A percentile compares a stretch with the other conserved stretches of the same genome.
Conservation (phyloP, 2,329 filamentous ascomycete species). For the Penicillium sp. region DNA sequence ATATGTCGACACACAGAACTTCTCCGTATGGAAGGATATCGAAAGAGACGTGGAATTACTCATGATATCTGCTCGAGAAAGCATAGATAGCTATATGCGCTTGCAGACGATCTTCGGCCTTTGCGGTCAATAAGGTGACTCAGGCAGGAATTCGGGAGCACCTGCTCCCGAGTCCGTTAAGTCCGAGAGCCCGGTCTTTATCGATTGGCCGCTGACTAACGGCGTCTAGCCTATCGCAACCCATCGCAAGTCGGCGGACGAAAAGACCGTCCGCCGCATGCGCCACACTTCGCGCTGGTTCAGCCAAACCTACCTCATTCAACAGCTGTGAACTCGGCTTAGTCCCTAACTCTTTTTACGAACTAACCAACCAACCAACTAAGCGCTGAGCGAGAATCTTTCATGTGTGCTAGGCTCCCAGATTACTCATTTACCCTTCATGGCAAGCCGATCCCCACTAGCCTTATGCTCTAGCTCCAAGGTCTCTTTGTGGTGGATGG, state of each 20-base stretch:
- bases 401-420: slow-evolving; percentile 1
- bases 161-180: neutral
- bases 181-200: too few relatives aligned
- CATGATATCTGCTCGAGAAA: too few relatives aligned
- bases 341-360: too few relatives aligned
- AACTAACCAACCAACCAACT: too few relatives aligned
- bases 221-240: neutral
- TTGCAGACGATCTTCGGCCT: too few relatives aligned
- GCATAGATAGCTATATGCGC: too few relatives aligned
- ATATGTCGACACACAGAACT: too few relatives aligned
- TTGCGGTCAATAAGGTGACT: too few relatives aligned
- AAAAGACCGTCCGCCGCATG: slow-evolving; percentile 4
- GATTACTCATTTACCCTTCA: slow-evolving; percentile 4
- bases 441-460: slow-evolving; percentile 5
- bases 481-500: slow-evolving; percentile 8
- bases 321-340: too few relatives aligned
- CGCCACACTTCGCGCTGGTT: neutral
- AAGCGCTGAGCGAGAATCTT: neutral
- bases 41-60: too few relatives aligned
- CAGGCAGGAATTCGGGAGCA: neutral
- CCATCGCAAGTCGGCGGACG: slow-evolving; percentile 3
- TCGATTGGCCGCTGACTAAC: neutral
- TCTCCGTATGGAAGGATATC: too few relatives aligned
- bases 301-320: neutral
- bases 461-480: slow-evolving; percentile 2